Base-by-base conservation (phyloP, 345 rosid genomes). In the Hibiscus syriacus region DNA sequence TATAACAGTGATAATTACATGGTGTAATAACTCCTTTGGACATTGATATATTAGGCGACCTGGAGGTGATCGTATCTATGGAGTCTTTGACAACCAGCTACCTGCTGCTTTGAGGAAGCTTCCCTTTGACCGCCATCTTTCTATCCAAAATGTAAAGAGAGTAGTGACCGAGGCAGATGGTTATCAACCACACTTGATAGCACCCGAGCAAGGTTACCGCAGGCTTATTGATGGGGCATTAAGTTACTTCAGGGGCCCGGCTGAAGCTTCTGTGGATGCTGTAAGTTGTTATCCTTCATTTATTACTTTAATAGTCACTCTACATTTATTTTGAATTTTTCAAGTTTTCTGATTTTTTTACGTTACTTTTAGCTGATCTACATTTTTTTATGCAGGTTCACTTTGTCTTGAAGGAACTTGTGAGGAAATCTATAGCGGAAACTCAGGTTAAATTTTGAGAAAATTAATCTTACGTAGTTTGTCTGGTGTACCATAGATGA, bases 161-260 rank as follows among this genome's bases (percentile, higher is more conserved):
- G 78, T 83, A 39, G 88, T 85, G 46, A 83, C 86, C 30, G 83
- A 87, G 78, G 84, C 90, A 55, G 90, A 87, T 81, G 92, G 92
- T 19, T 87, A 87, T 69, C 89, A 81, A 72, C 89, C 92, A 36
- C 89, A 87, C 80, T 74, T 87, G 62, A 76, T 85, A 66, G 89
- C 92, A 12, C 89, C 92, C 2, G 89, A 83, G 82, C 92, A 87
- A 71, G 92, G 80, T 52, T 87, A 87, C 69, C 76, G 90, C 4
- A 74, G 88, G 52, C 83, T 85, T 5, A 87, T 87, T 45, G 88
- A 87, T 8, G 78, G 85, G 3, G 82, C 88, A 25, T 80, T 87
- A 23, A 78, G 74, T 72, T 87, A 77, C 77, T 85, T 85, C 76
- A 83, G 79, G 67, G 84, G 83, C 52, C 92, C 92, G 30, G 88